phyloP scores from a whole-genome alignment of 345 rosid species.

The Alliaria petiolata region DNA sequence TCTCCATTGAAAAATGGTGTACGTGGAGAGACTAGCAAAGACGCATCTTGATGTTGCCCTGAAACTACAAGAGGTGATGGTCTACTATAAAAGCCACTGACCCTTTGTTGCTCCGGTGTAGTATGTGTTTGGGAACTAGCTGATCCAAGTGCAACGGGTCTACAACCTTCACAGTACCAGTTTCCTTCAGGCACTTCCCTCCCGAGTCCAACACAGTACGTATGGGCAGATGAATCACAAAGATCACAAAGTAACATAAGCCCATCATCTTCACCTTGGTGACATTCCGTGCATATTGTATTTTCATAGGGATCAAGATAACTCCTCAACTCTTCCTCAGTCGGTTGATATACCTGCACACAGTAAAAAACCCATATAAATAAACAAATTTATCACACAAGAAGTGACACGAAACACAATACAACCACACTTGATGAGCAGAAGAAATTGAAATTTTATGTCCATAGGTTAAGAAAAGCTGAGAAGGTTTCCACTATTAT shows the following conservation, averaged over 20 bases:
- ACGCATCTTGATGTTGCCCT: slow-evolving; percentile 50
- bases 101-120: slow-evolving; percentile 50
- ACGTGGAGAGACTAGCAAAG: slow-evolving; percentile 51
- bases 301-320: slow-evolving; percentile 93
- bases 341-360: slow-evolving; percentile 88
- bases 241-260: slow-evolving; percentile 95
- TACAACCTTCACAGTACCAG: slow-evolving; percentile 98
- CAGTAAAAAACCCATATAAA: slow-evolving; percentile 16
- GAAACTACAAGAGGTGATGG: slow-evolving; percentile 42
- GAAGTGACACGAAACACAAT: background rate
- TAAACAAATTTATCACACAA: background rate
- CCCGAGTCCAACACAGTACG: slow-evolving; percentile 95
- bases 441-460: background rate
- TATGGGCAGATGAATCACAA: slow-evolving; percentile 99
- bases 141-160: slow-evolving; percentile 77
- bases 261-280: slow-evolving; percentile 94
- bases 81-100: slow-evolving; percentile 43
- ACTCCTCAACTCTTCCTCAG: slow-evolving; percentile 96
- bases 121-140: slow-evolving; percentile 57
- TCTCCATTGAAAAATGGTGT: slow-evolving; percentile 44
- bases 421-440: slow-evolving; percentile 3
- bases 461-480: too few relatives aligned
- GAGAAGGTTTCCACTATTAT: background rate
- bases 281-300: slow-evolving; percentile 90
- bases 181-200: slow-evolving; percentile 94